Conservation (phyloP, 352 stramenopile genomes). For the Phytophthora constricta region DNA sequence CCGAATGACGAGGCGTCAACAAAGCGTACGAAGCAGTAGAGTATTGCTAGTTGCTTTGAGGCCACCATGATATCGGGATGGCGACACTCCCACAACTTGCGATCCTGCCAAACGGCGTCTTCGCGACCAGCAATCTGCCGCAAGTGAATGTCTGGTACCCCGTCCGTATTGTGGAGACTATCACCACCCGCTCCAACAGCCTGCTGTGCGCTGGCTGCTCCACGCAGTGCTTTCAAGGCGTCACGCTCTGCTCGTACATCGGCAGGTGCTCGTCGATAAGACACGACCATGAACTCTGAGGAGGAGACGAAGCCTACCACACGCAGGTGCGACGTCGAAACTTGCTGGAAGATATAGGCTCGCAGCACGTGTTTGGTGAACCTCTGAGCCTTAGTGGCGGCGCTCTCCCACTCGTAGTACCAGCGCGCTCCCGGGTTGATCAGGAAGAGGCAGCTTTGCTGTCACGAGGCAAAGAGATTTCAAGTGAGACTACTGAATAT, state of each 20-base stretch:
- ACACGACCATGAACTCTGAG: slow-evolving; percentile 69
- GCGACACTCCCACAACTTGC: slow-evolving; percentile 50
- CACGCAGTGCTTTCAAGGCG: slow-evolving; percentile 15
- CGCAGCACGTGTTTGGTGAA: slow-evolving; percentile 75
- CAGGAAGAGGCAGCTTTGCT: slow-evolving; percentile 44
- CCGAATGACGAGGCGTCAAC: slow-evolving; percentile 40
- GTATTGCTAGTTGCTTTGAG: slow-evolving; percentile 62
- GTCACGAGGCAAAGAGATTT: neutral
- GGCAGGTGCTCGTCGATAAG: slow-evolving; percentile 59
- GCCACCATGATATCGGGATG: slow-evolving; percentile 45
- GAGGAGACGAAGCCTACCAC: slow-evolving; percentile 52
- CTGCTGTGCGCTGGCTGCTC: slow-evolving; percentile 2
- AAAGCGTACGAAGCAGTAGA: slow-evolving; percentile 49
- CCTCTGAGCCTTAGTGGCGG: slow-evolving; percentile 68
- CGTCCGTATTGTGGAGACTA: too few species aligned
- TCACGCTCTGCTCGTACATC: slow-evolving; percentile 53
- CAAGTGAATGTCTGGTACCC: neutral
- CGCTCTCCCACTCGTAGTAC: slow-evolving; percentile 84
- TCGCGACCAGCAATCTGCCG: slow-evolving; percentile 20
- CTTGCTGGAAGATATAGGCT: slow-evolving; percentile 57
- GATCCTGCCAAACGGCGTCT: slow-evolving; percentile 35
- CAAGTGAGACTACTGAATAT: slow-evolving; percentile 1
- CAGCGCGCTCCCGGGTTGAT: slow-evolving; percentile 63
- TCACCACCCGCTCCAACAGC: too few species aligned
- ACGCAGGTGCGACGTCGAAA: slow-evolving; percentile 33